Evolutionary conservation across 495 filamentous ascomycete species (phyloP).

Genomic region (Daldinia childiae): DNA sequence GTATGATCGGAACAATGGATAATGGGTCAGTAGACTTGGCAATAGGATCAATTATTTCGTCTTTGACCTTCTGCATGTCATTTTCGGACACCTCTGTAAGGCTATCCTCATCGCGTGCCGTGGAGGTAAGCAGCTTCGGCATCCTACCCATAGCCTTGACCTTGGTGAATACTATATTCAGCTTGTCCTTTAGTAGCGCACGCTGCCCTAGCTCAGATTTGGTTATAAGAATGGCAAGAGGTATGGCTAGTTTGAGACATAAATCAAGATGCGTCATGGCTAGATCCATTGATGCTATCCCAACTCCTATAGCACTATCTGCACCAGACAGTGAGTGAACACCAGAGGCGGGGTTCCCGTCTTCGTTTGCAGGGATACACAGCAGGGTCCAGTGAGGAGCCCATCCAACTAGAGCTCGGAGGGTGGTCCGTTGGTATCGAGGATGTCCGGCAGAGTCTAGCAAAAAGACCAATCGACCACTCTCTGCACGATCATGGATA

Average conservation of each 20-base stretch:
- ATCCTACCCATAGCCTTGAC: constrained; percentile 78
- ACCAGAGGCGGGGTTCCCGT: constrained; percentile 57
- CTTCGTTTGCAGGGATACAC: constrained; percentile 85
- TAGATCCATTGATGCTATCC: constrained; percentile 64
- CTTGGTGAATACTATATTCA: constrained; percentile 77
- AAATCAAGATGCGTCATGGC: constrained; percentile 85
- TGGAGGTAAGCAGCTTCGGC: constrained; percentile 71
- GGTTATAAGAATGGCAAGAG: constrained; percentile 83
- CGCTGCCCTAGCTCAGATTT: constrained; percentile 90
- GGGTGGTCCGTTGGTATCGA: constrained; percentile 84
- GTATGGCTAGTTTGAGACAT: constrained; percentile 79
- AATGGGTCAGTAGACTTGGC: constrained; percentile 56
- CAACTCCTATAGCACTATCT: constrained; percentile 56
- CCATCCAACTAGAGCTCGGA: constrained; percentile 92
- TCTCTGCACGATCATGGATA: constrained; percentile 79
- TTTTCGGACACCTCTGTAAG: constrained; percentile 48
- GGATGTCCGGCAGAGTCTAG: constrained; percentile 92
- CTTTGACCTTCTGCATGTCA: constrained; percentile 63
- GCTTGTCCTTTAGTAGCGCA: constrained; percentile 68
- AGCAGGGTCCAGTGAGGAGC: constrained; percentile 92
- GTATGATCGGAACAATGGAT: constrained; percentile 79
- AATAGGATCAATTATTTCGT: constrained; percentile 57
- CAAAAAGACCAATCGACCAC: constrained; percentile 82
- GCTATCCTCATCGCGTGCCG: constrained; percentile 47
- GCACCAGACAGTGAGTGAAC: constrained; percentile 61